phyloP scores from a whole-genome alignment of 768 basidiomycete genomes.

The Tremella fuciformis region DNA sequence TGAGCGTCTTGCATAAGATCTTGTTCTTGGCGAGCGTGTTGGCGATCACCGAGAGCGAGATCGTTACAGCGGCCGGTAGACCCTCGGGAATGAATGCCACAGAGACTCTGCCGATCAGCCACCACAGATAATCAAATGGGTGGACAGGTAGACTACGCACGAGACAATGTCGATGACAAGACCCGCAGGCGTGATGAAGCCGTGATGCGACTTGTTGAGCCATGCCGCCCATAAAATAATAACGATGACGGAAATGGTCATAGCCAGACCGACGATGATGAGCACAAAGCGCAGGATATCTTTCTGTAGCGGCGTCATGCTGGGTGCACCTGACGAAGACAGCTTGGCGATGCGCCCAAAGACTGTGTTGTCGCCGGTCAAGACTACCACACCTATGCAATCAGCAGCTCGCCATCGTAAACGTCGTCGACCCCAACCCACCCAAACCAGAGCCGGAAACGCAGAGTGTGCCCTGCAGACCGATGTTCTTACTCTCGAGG shows the following conservation, averaged over 20 bases:
- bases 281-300: slow-evolving; percentile 62
- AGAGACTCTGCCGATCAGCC: slow-evolving; percentile 52
- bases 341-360: slow-evolving; percentile 61
- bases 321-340: slow-evolving; percentile 55
- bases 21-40: slow-evolving; percentile 59
- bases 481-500: slow-evolving; percentile 59
- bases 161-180: slow-evolving; percentile 61
- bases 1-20: slow-evolving; percentile 61
- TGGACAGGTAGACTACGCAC: no score
- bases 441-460: slow-evolving; percentile 41
- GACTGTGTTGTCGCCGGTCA: slow-evolving; percentile 45
- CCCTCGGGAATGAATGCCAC: slow-evolving; percentile 60
- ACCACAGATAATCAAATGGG: no score
- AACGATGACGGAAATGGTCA: slow-evolving; percentile 56
- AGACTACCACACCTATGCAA: slow-evolving; percentile 40
- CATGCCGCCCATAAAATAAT: slow-evolving; percentile 57
- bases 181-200: slow-evolving; percentile 57
- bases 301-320: slow-evolving; percentile 58
- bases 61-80: slow-evolving; percentile 43
- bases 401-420: no score
- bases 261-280: slow-evolving; percentile 58
- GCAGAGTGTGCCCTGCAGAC: slow-evolving; percentile 55
- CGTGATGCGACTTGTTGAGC: slow-evolving; percentile 47
- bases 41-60: slow-evolving; percentile 51
- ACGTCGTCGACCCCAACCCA: slow-evolving; percentile 14